Conservation (phyloP, 2,329 filamentous ascomycete genomes). For the Alternaria viburni region DNA sequence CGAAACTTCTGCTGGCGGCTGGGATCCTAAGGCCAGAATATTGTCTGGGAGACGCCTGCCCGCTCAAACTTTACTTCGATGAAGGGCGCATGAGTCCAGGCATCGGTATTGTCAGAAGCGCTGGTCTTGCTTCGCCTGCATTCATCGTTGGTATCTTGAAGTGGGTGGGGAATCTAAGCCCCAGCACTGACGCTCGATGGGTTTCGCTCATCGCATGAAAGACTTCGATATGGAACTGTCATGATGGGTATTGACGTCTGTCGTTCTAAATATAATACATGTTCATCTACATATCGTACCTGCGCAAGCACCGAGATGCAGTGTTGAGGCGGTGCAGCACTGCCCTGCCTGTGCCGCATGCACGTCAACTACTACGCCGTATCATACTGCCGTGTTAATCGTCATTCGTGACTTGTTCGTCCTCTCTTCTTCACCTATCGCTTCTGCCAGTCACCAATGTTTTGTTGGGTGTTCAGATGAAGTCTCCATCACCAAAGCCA, state of each 20-base stretch:
- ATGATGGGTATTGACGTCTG: background rate
- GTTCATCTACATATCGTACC: background rate
- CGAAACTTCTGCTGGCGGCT: background rate
- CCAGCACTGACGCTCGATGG: background rate
- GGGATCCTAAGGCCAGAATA: background rate
- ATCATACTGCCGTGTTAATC: background rate
- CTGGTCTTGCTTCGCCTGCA: background rate
- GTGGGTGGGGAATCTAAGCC: background rate
- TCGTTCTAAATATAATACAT: background rate
- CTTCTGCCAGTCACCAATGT: background rate
- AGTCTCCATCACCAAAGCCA: slow-evolving; percentile 66
- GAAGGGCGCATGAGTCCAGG: background rate
- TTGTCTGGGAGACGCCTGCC: background rate
- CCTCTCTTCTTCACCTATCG: background rate
- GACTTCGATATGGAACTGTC: background rate
- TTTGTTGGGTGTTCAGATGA: slow-evolving; percentile 51
- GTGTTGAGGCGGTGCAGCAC: background rate
- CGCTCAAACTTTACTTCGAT: background rate
- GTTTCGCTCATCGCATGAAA: background rate
- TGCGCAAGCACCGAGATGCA: background rate
- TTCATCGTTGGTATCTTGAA: background rate
- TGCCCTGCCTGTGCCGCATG: slow-evolving; percentile 3
- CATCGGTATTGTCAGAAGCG: background rate
- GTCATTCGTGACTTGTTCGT: background rate
- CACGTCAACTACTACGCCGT: background rate